Conservation (phyloP, 2,329 filamentous ascomycete genomes). For the Fusarium sp. region DNA sequence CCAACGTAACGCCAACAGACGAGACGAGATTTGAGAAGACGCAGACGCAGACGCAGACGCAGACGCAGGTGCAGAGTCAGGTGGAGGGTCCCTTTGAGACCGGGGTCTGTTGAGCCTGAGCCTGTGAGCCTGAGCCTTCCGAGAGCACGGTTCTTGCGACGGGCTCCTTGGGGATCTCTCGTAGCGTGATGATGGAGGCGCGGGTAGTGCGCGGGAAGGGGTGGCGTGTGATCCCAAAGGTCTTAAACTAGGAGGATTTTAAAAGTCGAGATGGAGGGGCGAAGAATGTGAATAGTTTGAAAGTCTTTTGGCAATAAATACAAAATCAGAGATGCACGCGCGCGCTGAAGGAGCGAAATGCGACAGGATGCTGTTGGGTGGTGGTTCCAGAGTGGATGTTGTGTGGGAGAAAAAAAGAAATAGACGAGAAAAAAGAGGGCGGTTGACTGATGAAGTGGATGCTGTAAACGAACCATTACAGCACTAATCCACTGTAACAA, state of each 20-base stretch:
- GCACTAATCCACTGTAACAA: slow-evolving; percentile 32
- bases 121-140: slow-evolving; percentile 24
- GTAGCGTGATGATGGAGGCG: slow-evolving; percentile 47
- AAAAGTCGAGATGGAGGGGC: slow-evolving; percentile 34
- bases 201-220: slow-evolving; percentile 45
- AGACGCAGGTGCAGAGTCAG: background rate
- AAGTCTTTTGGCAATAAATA: slow-evolving; percentile 7
- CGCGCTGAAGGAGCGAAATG: slow-evolving; percentile 29
- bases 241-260: slow-evolving; percentile 44
- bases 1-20: slow-evolving; percentile 24
- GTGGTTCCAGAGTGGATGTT: slow-evolving; percentile 34
- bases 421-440: slow-evolving; percentile 37
- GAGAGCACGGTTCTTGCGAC: slow-evolving; percentile 40
- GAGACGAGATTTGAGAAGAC: slow-evolving; percentile 17
- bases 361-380: slow-evolving; percentile 21
- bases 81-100: slow-evolving; percentile 1
- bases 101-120: slow-evolving; percentile 5
- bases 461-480: slow-evolving; percentile 31
- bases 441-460: slow-evolving; percentile 36
- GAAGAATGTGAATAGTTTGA: slow-evolving; percentile 16
- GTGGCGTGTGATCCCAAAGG: slow-evolving; percentile 44
- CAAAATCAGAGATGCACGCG: slow-evolving; percentile 1
- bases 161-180: slow-evolving; percentile 25
- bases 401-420: slow-evolving; percentile 31
- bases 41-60: background rate